Base-by-base conservation (phyloP, 139 green algal genomes). In the Marvania coccoides region DNA sequence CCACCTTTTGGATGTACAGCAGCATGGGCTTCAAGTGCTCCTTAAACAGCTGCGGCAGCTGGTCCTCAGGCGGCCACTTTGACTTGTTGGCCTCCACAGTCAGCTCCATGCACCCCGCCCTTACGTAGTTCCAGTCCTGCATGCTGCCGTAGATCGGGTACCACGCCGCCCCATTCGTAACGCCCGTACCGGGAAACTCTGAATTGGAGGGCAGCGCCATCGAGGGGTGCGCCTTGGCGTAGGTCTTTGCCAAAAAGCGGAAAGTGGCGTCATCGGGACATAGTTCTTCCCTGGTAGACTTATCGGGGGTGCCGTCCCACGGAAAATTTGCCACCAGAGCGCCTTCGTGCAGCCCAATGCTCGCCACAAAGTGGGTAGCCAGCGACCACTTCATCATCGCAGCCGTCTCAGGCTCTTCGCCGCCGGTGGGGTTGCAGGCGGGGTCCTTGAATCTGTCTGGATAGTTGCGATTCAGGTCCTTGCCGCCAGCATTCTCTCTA, bases 391-490 rank as follows among this genome's bases (percentile, higher is more conserved):
- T 47, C 82, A 94, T 95, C 26, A 96, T 61, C 4, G 81, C 83
- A 14, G 65, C 45, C 19, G 81, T 89, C 58, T 96, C 89, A 4
- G 83, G 72, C 55, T 87, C 63, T 70, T 92, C 85, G 1, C 53
- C 58, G 9, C 81, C 83, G 3, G 40, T 71, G 7, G 68, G 72
- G 51, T 60, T 19, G 60, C 75, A 63, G 42, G 1, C 13, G 24
- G n/a, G 13, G 26, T 28, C 2, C 15, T 12, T 36, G 24, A 86
- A 72, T 26, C 80, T 76, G 73, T 97, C 91, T 10, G 91, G 91
- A 66, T 96, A 97, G 78, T 96, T 79, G 29, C 91, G 80, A 65
- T 97, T 97, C 28, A 97, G 72, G 71, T 97, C 91, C 26, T 84
- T 56, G 10, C 48, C 51, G 4, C 51, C 60, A 8, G 55, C 39